Conservation (phyloP, 208 protist genomes). For the Acanthamoeba divionensis region DNA sequence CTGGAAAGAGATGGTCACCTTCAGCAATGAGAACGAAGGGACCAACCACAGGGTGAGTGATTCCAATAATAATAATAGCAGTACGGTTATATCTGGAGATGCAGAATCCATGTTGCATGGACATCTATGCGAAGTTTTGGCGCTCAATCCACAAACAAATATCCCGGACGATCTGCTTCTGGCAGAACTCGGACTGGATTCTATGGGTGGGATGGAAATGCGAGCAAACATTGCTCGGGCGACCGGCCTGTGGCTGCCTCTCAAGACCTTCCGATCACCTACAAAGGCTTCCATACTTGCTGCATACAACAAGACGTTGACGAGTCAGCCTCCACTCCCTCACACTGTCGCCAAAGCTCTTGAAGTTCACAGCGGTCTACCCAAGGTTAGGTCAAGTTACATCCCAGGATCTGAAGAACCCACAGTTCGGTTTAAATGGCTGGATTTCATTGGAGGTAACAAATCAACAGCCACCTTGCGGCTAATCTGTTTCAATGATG, state of each 20-base stretch:
- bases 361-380: too few species aligned
- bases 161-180: not conserved
- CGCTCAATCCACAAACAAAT: not conserved
- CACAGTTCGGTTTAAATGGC: not conserved
- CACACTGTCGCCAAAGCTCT: too few species aligned
- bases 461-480: not conserved
- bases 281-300: constrained; percentile 30
- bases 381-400: too few species aligned
- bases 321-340: too few species aligned
- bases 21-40: not conserved
- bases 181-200: constrained; percentile 5
- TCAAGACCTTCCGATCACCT: constrained; percentile 40
- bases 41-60: too few species aligned
- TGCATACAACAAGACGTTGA: not conserved
- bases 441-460: constrained; percentile 23
- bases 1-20: not conserved
- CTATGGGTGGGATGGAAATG: constrained; percentile 34
- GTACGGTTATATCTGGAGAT: not conserved
- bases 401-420: not conserved
- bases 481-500: constrained; percentile 6
- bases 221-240: not conserved
- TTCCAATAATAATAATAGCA: too few species aligned
- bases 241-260: not conserved
- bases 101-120: not conserved
- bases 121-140: not conserved